A percentile compares a stretch with the other conserved stretches of the same genome.
Evolutionary conservation across 192 early-diverging fungal genomes (phyloP).

Genomic region (Podila clonocystis): DNA sequence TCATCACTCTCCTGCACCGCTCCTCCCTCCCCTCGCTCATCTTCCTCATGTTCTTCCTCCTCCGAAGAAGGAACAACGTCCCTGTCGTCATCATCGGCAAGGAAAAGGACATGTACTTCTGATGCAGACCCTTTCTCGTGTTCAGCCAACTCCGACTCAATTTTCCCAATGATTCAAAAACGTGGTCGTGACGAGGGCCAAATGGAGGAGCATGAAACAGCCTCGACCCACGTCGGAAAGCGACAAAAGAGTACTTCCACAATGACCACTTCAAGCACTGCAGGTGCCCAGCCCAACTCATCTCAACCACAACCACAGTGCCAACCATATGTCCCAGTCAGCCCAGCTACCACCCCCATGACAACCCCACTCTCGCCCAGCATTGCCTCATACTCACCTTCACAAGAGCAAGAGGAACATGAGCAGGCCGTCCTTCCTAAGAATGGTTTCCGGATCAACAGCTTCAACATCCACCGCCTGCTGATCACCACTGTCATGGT

Average conservation of each 20-base stretch:
- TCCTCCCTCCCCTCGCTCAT: neutral
- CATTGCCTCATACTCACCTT: neutral
- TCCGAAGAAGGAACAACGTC: neutral
- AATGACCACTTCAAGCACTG: neutral
- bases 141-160: neutral
- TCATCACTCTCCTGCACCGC: neutral
- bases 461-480: constrained; percentile 76
- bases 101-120: neutral
- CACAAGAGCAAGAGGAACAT: neutral
- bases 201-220: neutral
- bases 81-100: neutral
- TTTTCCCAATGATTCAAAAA: constrained; percentile 6
- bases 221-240: neutral
- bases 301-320: neutral
- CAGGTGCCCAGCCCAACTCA: neutral
- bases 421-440: neutral
- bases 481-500: constrained; percentile 74
- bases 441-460: constrained; percentile 62
- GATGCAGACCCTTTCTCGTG: neutral
- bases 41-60: neutral
- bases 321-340: neutral
- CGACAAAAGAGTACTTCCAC: neutral
- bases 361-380: neutral
- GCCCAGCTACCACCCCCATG: neutral
- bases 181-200: neutral